These are phyloP conservation scores for Xylariaceae sp. DNA, from an alignment of 2,329 filamentous ascomycete species.

Conservation along the genomic window DNA sequence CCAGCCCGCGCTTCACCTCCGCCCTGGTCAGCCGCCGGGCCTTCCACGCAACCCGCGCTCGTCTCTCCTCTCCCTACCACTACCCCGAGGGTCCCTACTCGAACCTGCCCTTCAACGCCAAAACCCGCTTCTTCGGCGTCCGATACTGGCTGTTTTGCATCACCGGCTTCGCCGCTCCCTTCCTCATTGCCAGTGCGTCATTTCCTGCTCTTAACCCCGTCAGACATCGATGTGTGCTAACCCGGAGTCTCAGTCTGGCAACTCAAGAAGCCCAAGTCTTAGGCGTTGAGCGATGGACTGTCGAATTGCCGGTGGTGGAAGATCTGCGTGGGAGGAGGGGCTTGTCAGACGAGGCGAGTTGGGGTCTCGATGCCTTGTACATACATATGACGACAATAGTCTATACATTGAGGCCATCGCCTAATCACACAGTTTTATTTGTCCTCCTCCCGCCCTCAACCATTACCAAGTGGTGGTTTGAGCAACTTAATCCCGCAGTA, in stretches of 20 bases:
- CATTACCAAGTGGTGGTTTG: neutral
- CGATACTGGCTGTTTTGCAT: slow-evolving; percentile 77
- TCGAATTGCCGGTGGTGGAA: neutral
- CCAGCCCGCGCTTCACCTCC: slow-evolving; percentile 62
- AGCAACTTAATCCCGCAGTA: neutral
- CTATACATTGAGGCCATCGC: slow-evolving; percentile 25
- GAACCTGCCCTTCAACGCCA: slow-evolving; percentile 97
- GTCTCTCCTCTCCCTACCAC: slow-evolving; percentile 90
- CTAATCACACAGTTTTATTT: slow-evolving; percentile 23
- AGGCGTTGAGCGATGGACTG: slow-evolving; percentile 24
- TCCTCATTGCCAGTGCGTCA: slow-evolving; percentile 64
- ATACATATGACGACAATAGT: slow-evolving; percentile 34
- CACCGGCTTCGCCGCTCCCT: slow-evolving; percentile 62
- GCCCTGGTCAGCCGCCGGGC: slow-evolving; percentile 80
- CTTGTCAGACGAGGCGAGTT: neutral
- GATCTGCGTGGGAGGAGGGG: neutral
- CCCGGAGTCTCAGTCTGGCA: slow-evolving; percentile 50
- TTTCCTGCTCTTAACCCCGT: slow-evolving; percentile 22
- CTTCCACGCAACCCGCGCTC: slow-evolving; percentile 89
- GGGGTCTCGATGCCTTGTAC: slow-evolving; percentile 26
- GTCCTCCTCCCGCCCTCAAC: neutral
- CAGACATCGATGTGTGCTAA: slow-evolving; percentile 21
- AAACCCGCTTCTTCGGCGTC: slow-evolving; percentile 80
- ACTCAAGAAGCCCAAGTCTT: slow-evolving; percentile 50
- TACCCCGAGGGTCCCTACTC: slow-evolving; percentile 94